Conservation (phyloP, 208 protist species). For the Borovskyia barvae region DNA sequence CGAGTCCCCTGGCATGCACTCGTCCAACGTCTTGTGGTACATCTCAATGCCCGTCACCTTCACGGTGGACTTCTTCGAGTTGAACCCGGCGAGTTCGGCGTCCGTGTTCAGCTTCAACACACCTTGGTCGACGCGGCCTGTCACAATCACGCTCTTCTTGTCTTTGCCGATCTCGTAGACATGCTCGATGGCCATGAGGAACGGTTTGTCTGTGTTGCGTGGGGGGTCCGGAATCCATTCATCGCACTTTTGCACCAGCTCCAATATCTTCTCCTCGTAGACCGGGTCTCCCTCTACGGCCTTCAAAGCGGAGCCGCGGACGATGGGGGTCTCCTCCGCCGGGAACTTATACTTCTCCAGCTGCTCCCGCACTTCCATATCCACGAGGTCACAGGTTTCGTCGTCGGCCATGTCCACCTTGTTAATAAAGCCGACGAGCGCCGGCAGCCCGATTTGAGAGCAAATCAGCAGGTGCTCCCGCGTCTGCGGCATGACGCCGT, state of each 20-base stretch:
- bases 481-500: conserved; percentile 99
- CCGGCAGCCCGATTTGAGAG: conserved; percentile 96
- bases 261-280: conserved; percentile 92
- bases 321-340: conserved; percentile 87
- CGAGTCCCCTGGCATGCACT: conserved; percentile 97
- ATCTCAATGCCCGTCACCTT: conserved; percentile 95
- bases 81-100: conserved; percentile 96
- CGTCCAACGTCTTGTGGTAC: conserved; percentile 96
- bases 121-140: conserved; percentile 94
- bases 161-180: conserved; percentile 93
- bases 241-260: conserved; percentile 93
- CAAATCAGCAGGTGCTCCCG: conserved; percentile 98
- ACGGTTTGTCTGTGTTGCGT: conserved; percentile 95
- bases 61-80: conserved; percentile 79
- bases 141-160: conserved; percentile 96
- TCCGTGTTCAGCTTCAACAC: conserved; percentile 95
- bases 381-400: conserved; percentile 95
- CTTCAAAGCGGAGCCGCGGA: conserved; percentile 95
- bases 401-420: conserved; percentile 96
- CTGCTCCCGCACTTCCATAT: conserved; percentile 97
- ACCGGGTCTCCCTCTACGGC: conserved; percentile 95
- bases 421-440: conserved; percentile 98
- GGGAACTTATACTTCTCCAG: conserved; percentile 94
- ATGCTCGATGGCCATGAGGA: conserved; percentile 98
- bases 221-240: conserved; percentile 93